Conservation (phyloP, 805 yeast species). For the Suhomyces sp. region DNA sequence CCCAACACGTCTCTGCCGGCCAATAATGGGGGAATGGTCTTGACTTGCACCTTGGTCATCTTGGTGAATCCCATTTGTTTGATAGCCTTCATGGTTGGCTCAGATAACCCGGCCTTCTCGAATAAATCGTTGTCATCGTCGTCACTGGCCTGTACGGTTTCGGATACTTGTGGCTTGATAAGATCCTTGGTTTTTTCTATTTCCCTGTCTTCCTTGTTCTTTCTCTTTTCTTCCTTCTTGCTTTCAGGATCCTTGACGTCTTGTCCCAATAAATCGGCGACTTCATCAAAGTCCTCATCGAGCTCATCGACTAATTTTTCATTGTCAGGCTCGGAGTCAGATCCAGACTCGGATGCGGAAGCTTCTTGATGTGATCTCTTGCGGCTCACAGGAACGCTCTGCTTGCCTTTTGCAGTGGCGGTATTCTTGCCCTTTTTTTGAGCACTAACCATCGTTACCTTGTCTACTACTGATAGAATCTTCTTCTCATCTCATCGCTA, state of each 20-base stretch:
- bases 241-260: constrained; percentile 42
- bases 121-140: constrained; percentile 32
- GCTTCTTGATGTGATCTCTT: constrained; percentile 12
- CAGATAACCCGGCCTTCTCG: constrained; percentile 59
- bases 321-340: constrained; percentile 32
- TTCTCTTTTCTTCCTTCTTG: constrained; percentile 19
- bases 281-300: constrained; percentile 57
- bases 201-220: constrained; percentile 13
- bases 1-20: constrained; percentile 98
- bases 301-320: constrained; percentile 51
- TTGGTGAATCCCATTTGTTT: constrained; percentile 83
- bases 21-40: constrained; percentile 92
- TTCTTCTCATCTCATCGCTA: constrained; percentile 11
- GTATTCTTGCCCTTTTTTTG: constrained; percentile 7
- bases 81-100: constrained; percentile 78
- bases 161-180: constrained; percentile 29
- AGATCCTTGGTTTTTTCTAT: constrained; percentile 22
- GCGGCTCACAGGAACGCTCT: constrained; percentile 16
- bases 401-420: constrained; percentile 11
- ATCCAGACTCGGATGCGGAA: constrained; percentile 17
- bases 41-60: constrained; percentile 93
- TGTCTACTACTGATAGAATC: constrained; percentile 1
- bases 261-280: constrained; percentile 50
- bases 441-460: constrained; percentile 8
- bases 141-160: constrained; percentile 17